Percentiles rank a stretch among this genome's conserved stretches.
phyloP scores from a whole-genome alignment of 805 yeast genomes.

The Candida gorgasii region DNA sequence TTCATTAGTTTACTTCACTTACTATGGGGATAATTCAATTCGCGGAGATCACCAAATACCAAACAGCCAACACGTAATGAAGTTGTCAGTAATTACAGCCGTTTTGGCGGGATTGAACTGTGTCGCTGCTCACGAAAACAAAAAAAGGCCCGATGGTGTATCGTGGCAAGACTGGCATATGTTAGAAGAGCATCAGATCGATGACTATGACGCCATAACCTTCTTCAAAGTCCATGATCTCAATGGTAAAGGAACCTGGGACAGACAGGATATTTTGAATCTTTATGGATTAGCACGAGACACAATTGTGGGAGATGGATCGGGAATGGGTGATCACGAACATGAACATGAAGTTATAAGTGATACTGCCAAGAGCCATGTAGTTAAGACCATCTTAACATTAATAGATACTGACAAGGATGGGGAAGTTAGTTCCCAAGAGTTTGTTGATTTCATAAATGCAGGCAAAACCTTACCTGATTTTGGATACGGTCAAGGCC shows the following conservation, averaged over 20 bases:
- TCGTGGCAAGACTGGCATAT: slow-evolving; percentile 89
- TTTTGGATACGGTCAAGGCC: slow-evolving; percentile 91
- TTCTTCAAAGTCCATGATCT: slow-evolving; percentile 84
- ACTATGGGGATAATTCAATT: slow-evolving; percentile 7
- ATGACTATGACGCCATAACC: slow-evolving; percentile 67
- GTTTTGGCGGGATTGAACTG: background rate
- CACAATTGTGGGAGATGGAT: slow-evolving; percentile 80
- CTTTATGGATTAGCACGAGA: slow-evolving; percentile 78
- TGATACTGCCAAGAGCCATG: slow-evolving; percentile 54
- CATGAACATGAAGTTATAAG: slow-evolving; percentile 56
- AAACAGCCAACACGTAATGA: no score
- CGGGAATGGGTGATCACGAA: slow-evolving; percentile 83
- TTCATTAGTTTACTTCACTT: slow-evolving; percentile 3
- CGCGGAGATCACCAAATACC: background rate
- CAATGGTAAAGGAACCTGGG: slow-evolving; percentile 56
- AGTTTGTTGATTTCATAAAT: slow-evolving; percentile 63
- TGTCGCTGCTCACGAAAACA: background rate
- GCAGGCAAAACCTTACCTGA: slow-evolving; percentile 82
- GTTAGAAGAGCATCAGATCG: slow-evolving; percentile 83
- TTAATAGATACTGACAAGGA: slow-evolving; percentile 69
- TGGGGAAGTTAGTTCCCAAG: slow-evolving; percentile 62
- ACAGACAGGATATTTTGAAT: slow-evolving; percentile 64
- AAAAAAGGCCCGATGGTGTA: slow-evolving; percentile 46
- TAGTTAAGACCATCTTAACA: slow-evolving; percentile 53
- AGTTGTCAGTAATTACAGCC: background rate